Conservation (phyloP, 805 yeast species). For the Pichia ethanolica region DNA sequence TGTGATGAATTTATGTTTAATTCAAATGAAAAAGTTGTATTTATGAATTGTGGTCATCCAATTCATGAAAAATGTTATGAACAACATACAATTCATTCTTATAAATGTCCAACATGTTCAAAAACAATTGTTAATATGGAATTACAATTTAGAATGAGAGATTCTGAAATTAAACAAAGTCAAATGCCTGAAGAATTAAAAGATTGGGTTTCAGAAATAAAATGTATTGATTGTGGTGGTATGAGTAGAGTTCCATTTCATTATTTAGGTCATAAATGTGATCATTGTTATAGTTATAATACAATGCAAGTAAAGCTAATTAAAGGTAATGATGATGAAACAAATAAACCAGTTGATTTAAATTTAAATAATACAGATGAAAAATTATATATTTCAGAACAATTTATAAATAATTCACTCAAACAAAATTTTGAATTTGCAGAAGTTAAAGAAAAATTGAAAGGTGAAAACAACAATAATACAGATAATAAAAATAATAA, state of each 20-base stretch:
- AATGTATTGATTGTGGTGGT: constrained; percentile 85
- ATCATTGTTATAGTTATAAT: constrained; percentile 80
- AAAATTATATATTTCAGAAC: neutral
- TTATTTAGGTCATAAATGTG: constrained; percentile 80
- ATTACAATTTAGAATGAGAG: constrained; percentile 78
- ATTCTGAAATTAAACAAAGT: constrained; percentile 70
- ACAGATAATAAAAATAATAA: too few species aligned
- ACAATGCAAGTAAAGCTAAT: constrained; percentile 66
- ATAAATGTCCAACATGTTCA: constrained; percentile 88
- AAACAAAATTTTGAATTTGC: constrained; percentile 29
- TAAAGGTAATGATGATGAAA: constrained; percentile 47
- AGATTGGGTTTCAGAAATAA: constrained; percentile 65
- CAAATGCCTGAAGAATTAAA: constrained; percentile 76
- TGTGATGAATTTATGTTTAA: constrained; percentile 89
- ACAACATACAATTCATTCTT: constrained; percentile 73
- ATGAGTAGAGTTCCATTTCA: constrained; percentile 71
- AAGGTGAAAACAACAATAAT: too few species aligned
- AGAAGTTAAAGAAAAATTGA: constrained; percentile 12
- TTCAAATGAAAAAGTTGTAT: constrained; percentile 73
- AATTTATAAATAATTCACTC: constrained; percentile 21
- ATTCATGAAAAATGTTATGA: constrained; percentile 82
- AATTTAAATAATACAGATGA: constrained; percentile 6
- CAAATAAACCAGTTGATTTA: neutral
- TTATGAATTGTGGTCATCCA: constrained; percentile 92
- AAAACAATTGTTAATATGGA: constrained; percentile 82